Percentiles rank a stretch among this genome's conserved stretches.
phyloP scores from a whole-genome alignment of 768 basidiomycete species.

The Saitozyma podzolica region DNA sequence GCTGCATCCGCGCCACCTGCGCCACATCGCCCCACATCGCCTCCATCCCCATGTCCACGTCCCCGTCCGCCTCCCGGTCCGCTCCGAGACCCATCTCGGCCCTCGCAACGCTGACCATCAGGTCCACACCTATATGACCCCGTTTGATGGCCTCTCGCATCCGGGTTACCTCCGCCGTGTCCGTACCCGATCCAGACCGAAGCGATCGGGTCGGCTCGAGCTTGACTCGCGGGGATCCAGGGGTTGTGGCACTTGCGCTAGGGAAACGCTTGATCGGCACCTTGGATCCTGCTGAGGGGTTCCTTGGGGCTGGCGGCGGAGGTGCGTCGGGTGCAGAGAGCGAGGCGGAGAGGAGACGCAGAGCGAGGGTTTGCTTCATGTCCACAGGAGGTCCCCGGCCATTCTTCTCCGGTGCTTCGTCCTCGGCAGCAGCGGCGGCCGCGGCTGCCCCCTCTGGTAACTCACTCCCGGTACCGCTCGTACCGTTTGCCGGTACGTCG shows the following conservation, averaged over 20 bases:
- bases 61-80: too few species aligned
- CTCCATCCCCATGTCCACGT: too few species aligned
- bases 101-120: background rate
- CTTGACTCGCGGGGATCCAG: background rate
- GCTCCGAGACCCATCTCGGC: background rate
- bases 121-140: background rate
- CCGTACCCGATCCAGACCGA: background rate
- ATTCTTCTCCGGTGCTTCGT: too few species aligned
- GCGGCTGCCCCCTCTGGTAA: background rate
- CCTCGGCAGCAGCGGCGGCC: background rate
- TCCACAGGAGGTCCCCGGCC: too few species aligned
- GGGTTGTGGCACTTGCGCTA: background rate
- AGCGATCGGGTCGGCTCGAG: background rate
- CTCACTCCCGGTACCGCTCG: background rate
- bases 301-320: too few species aligned
- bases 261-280: too few species aligned
- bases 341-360: too few species aligned
- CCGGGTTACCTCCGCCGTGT: background rate
- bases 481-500: background rate
- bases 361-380: too few species aligned
- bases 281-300: too few species aligned
- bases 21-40: too few species aligned
- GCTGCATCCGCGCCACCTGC: too few species aligned
- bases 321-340: too few species aligned
- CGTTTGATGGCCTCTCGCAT: background rate